Percentiles rank a stretch among this genome's conserved stretches.
phyloP scores from a whole-genome alignment of 2,329 filamentous ascomycete species.

The Neurospora sp. region DNA sequence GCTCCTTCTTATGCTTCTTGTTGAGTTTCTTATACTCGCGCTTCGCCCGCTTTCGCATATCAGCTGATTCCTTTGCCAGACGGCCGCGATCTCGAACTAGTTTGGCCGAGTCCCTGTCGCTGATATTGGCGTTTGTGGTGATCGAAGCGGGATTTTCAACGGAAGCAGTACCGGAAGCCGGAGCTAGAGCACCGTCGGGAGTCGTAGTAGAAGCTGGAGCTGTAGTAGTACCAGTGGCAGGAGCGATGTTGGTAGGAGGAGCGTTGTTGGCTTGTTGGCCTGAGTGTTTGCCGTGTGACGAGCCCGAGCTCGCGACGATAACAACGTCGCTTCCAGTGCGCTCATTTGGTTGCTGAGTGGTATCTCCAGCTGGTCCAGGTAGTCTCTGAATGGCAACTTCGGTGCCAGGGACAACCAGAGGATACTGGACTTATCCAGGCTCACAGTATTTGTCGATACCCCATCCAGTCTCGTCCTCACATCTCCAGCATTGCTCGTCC shows the following conservation, averaged over 20 bases:
- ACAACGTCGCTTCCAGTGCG: not conserved
- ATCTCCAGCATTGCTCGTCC: not conserved
- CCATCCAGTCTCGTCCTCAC: not conserved
- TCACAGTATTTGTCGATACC: not conserved
- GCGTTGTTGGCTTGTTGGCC: not conserved
- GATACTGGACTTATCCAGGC: not conserved
- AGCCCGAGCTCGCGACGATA: not conserved
- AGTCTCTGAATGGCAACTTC: not conserved
- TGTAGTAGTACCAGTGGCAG: not conserved
- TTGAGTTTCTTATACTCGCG: not conserved
- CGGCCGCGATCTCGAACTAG: not conserved
- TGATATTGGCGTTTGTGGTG: not conserved
- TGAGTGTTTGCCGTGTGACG: not conserved
- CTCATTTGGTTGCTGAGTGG: not conserved
- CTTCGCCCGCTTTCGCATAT: not conserved
- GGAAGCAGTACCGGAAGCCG: not conserved
- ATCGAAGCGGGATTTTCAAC: rapidly evolving
- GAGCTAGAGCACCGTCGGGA: not conserved
- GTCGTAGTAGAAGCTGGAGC: no score
- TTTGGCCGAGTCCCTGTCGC: not conserved
- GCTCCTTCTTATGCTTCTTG: not conserved
- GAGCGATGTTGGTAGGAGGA: not conserved
- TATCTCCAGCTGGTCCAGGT: not conserved
- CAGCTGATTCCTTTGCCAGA: not conserved
- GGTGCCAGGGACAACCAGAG: not conserved